Conservation (phyloP, 495 filamentous ascomycete species). For the Penicillium atrosanguineum region DNA sequence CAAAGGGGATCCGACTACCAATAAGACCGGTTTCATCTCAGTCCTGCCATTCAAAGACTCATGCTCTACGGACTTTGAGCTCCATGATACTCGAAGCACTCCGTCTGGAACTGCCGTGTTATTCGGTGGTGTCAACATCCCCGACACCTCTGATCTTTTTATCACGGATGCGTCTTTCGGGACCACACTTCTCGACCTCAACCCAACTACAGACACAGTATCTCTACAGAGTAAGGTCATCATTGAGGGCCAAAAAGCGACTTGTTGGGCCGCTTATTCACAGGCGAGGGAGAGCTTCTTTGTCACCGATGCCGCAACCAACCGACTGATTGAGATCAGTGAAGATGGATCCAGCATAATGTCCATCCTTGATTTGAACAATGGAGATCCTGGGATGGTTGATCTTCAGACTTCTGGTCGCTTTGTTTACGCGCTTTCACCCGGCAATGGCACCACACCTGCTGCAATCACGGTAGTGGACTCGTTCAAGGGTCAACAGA, state of each 20-base stretch:
- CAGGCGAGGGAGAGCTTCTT: constrained; percentile 38
- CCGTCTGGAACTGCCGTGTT: constrained; percentile 52
- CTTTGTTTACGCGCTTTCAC: constrained; percentile 54
- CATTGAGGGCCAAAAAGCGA: constrained; percentile 51
- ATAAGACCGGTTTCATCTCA: constrained; percentile 55
- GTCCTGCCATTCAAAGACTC: constrained; percentile 38
- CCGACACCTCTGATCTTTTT: constrained; percentile 41
- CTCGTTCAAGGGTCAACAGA: constrained; percentile 33
- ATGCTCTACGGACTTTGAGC: constrained; percentile 5
- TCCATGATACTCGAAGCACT: constrained; percentile 27
- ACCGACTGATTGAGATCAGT: constrained; percentile 53
- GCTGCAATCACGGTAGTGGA: constrained; percentile 52
- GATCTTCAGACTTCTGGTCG: constrained; percentile 51
- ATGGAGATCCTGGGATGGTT: constrained; percentile 50
- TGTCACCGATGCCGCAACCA: constrained; percentile 50
- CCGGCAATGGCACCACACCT: constrained; percentile 46
- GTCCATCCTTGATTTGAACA: constrained; percentile 33
- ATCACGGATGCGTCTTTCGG: constrained; percentile 57
- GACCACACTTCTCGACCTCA: constrained; percentile 38
- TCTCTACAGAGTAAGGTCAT: constrained; percentile 11
- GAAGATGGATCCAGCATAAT: constrained; percentile 25
- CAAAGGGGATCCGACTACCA: constrained; percentile 51
- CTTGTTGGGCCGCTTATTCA: constrained; percentile 52
- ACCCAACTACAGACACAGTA: constrained; percentile 3
- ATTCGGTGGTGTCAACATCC: constrained; percentile 50